Base-by-base conservation (phyloP, 2,329 filamentous ascomycete species). In the Xylaria sp. region DNA sequence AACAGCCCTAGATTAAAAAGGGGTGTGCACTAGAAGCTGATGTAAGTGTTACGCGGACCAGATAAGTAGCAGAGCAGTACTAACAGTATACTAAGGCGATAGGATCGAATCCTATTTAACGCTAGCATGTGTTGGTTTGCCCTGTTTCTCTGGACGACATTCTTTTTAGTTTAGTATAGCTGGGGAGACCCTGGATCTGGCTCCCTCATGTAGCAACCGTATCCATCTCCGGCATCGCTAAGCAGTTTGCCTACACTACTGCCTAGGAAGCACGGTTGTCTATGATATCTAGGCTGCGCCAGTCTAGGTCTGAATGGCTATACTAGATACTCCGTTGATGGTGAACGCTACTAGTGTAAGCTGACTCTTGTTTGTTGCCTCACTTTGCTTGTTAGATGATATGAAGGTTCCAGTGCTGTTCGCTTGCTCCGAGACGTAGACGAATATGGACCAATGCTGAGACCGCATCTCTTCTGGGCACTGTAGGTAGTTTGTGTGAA, bases 151-250 rank as follows among this genome's bases (percentile, higher is more conserved):
- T 42, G 12, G 40, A 8, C 3, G 37, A 42, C 16, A 42, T 16
- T 13, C 40, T 18, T 12, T 21, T 48, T 48, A 25, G 21, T 23
- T 48, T 12, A 48, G 44, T 32, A 18, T 66, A 40, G 51, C 58
- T 66, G 58, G 66, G 57, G 51, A 66, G 59, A 69, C 66, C 62
- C 58, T 65, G 63, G 37, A 58, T 65, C 13, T 44, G 40, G 40
- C 40, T 44, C 40, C 40, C 40, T 44, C 18, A 35, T 32, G 37
- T 35, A 51, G 50, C 25, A 2, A 16, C 10, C 23, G 32, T 55
- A 58, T 48, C 67, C 67, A 69, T 60, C 67, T 54, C 67, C 67
- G 67, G 67, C 63, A 67, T 67, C 67, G 67, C 67, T 68, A 48
- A 18, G n/a, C 12, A 60, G n/a, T 23, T 47, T 50, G 21, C 54